Evolutionary conservation across 2,329 filamentous ascomycete species (phyloP).

Genomic region (Xenosphaeropsis pyriputrescens): DNA sequence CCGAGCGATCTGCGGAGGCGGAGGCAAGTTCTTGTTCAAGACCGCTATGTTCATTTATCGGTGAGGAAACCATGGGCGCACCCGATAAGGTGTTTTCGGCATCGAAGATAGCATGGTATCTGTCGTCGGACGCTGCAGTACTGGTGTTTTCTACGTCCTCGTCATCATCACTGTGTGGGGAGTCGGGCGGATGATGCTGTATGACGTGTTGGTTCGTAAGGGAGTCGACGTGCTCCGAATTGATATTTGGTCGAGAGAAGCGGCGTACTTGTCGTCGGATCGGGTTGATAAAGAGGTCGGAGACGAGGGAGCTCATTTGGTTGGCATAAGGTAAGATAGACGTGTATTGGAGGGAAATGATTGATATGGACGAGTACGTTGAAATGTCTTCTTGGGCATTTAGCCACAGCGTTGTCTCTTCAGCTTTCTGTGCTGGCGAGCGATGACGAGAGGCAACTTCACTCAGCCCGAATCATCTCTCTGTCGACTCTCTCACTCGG

Average conservation of each 20-base stretch:
- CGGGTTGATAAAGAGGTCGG: slow-evolving; percentile 51
- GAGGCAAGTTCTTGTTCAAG: slow-evolving; percentile 10
- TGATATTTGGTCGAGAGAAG: slow-evolving; percentile 30
- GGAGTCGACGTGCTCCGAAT: slow-evolving; percentile 21
- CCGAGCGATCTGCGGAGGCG: not conserved
- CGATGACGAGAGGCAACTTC: not conserved
- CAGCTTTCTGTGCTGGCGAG: not conserved
- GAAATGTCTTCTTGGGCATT: not conserved
- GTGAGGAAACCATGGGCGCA: slow-evolving; percentile 8
- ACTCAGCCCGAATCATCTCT: not conserved
- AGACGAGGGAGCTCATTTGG: slow-evolving; percentile 47
- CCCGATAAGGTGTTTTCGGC: slow-evolving; percentile 5
- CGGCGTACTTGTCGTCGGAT: slow-evolving; percentile 51
- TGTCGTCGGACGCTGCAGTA: not conserved
- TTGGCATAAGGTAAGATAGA: slow-evolving; percentile 6
- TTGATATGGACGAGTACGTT: not conserved
- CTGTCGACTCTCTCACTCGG: not conserved
- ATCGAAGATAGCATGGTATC: not conserved
- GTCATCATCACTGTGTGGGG: slow-evolving; percentile 8
- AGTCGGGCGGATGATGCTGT: slow-evolving; percentile 1
- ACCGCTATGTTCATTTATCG: slow-evolving; percentile 11
- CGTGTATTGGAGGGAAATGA: not conserved
- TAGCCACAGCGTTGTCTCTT: not conserved
- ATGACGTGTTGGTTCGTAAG: slow-evolving; percentile 8
- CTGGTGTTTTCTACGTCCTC: not conserved